These are phyloP conservation scores for Biscutella laevigata DNA, from an alignment of 441 rosid genomes.

Conservation along the genomic window DNA sequence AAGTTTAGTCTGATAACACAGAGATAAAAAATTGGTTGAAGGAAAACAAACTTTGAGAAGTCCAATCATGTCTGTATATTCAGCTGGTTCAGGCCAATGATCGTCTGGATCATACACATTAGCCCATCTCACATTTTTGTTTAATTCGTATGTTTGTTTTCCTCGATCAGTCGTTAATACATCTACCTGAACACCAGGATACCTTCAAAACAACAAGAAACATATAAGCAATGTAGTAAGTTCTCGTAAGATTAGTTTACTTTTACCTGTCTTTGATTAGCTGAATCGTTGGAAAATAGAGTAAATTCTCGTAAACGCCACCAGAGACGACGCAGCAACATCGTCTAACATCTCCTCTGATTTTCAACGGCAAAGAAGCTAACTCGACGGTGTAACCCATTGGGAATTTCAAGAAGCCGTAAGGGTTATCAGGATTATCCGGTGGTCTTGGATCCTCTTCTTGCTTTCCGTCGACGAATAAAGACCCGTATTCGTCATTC, in stretches of 20 bases:
- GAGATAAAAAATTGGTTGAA: not conserved
- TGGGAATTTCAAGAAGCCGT: conserved; percentile 88
- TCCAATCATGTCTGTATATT: conserved; percentile 74
- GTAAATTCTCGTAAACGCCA: conserved; percentile 84
- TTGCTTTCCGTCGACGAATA: conserved; percentile 76
- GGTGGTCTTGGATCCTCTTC: conserved; percentile 83
- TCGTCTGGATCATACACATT: conserved; percentile 70
- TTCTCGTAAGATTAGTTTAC: not conserved
- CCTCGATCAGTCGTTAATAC: conserved; percentile 67
- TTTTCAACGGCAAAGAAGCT: conserved; percentile 63
- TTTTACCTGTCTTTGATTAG: conserved; percentile 70
- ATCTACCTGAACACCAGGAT: conserved; percentile 84
- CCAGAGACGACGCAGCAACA: conserved; percentile 82
- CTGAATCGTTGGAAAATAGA: conserved; percentile 80
- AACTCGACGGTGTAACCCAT: conserved; percentile 68
- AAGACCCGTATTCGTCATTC: conserved; percentile 59
- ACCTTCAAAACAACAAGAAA: conserved; percentile 30
- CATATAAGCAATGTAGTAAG: not conserved
- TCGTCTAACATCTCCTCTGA: conserved; percentile 87
- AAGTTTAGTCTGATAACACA: not conserved
- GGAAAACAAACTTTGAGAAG: conserved; percentile 49
- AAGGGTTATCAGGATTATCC: conserved; percentile 68
- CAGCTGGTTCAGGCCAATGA: conserved; percentile 84
- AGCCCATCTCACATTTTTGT: conserved; percentile 95
- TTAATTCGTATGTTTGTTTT: conserved; percentile 79